Evolutionary conservation across 495 filamentous ascomycete genomes (phyloP), one percentile per base, ranked within the genome.

Genomic region (Trichoderma gamsii): DNA sequence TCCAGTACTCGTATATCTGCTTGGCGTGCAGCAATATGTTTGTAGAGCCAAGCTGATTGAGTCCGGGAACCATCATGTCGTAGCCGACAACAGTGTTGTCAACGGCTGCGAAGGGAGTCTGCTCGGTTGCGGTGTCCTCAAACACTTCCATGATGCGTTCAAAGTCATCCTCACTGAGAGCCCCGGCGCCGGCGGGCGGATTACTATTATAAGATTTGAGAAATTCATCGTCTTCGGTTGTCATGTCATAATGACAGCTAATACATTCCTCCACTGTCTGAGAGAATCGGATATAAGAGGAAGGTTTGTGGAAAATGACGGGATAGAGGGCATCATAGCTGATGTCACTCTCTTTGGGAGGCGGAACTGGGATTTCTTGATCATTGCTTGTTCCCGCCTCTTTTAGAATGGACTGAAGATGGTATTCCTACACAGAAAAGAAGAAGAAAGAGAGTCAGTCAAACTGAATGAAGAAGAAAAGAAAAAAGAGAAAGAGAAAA

Each of bases 251-350:
- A 69, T 88, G 86, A 75, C 87, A 89, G 67, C 78, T 82, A 72
- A 88, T 87, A 72, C 89, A 94, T 76, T 99, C 95, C 80, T 99
- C 95, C 64, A 99, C 96, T 4, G 95, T 99, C 68, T 94, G 92
- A 68, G 94, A 97, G 81, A 96, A 99, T 75, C 95, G 92, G 74
- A 98, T 97, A 79, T 97, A 98, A 66, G 92, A 93, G 70, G 89
- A 87, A 41, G 96, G 92, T 74, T 95, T 88, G 74, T 86, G 84
- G 79, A 93, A 96, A 59, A 80, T 78, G 64, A 84, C 86, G 41
- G 91, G 86, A 76, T 98, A 98, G 66, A 97, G 85, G 70, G 89
- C 83, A 73, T 93, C 91, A 90, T 97, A 99, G 76, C 88, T 84
- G 71, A 91, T 84, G 66, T 83, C 84, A 74, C 89, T 92, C 76